phyloP scores from a whole-genome alignment of 2,329 filamentous ascomycete species.

The Myriosclerotinia scirpicola region DNA sequence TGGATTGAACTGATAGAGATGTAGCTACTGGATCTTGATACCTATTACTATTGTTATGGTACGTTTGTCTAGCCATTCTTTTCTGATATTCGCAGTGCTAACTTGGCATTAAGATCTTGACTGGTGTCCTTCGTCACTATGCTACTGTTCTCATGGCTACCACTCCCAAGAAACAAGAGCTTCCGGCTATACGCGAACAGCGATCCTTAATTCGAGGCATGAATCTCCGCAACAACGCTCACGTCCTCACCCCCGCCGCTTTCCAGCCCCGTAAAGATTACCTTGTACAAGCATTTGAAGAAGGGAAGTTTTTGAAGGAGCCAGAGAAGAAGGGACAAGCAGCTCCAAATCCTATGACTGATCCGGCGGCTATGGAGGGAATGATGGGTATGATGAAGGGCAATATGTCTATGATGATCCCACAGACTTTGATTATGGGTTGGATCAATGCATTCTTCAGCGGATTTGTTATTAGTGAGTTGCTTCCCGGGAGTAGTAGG shows the following conservation, averaged over 20 bases:
- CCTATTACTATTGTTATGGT: slow-evolving; percentile 98
- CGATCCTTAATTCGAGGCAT: slow-evolving; percentile 80
- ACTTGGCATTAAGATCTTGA: slow-evolving; percentile 64
- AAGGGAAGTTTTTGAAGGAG: slow-evolving; percentile 84
- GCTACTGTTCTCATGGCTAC: slow-evolving; percentile 72
- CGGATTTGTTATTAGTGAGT: slow-evolving; percentile 91
- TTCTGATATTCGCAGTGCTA: not conserved
- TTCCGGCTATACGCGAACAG: slow-evolving; percentile 79
- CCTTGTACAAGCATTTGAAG: slow-evolving; percentile 80
- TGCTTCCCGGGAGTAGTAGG: not conserved
- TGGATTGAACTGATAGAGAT: slow-evolving; percentile 34
- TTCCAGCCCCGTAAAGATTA: slow-evolving; percentile 81
- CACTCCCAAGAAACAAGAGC: slow-evolving; percentile 54
- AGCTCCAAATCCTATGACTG: slow-evolving; percentile 89
- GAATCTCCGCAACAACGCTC: slow-evolving; percentile 78
- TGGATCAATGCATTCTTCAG: slow-evolving; percentile 99
- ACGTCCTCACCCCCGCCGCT: slow-evolving; percentile 72
- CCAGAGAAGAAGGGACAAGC: slow-evolving; percentile 83
- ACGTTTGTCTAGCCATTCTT: slow-evolving; percentile 31
- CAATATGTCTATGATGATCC: slow-evolving; percentile 99
- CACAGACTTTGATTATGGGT: slow-evolving; percentile 98
- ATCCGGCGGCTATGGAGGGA: slow-evolving; percentile 95
- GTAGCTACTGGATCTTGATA: slow-evolving; percentile 97
- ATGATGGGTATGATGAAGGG: slow-evolving; percentile 99
- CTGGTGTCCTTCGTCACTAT: slow-evolving; percentile 94